These are phyloP conservation scores for Oenanthe javanica DNA, from an alignment of 140 eudicot species.

Conservation along the genomic window DNA sequence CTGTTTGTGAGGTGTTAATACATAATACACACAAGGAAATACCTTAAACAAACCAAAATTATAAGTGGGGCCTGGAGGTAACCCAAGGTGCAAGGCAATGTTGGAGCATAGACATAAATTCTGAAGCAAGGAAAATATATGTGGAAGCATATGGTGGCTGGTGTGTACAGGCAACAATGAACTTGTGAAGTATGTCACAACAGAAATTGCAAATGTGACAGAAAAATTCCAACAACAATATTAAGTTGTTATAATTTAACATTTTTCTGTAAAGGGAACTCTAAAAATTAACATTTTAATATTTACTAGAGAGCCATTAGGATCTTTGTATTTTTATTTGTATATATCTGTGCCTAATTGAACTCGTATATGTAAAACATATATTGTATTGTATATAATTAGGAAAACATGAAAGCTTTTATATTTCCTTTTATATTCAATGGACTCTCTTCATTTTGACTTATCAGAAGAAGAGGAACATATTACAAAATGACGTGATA, in stretches of 20 bases:
- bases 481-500: no score
- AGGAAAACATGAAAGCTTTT: no score
- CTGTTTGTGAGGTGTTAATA: not conserved
- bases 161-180: not conserved
- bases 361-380: no score
- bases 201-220: not conserved
- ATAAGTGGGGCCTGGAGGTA: not conserved
- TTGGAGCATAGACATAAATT: not conserved
- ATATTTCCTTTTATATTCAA: no score
- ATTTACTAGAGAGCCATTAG: not conserved
- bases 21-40: no score
- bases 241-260: not conserved
- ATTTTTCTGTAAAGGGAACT: not conserved
- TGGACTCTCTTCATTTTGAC: no score
- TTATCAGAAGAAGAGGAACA: no score
- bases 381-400: no score
- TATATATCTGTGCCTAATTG: no score
- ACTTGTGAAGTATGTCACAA: not conserved
- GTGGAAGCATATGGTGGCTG: not conserved
- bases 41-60: no score
- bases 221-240: not conserved
- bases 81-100: not conserved
- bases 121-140: not conserved
- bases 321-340: no score
- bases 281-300: not conserved